Evolutionary conservation across 148 eudicot species (phyloP).

Genomic region (Polygonum maritimum): DNA sequence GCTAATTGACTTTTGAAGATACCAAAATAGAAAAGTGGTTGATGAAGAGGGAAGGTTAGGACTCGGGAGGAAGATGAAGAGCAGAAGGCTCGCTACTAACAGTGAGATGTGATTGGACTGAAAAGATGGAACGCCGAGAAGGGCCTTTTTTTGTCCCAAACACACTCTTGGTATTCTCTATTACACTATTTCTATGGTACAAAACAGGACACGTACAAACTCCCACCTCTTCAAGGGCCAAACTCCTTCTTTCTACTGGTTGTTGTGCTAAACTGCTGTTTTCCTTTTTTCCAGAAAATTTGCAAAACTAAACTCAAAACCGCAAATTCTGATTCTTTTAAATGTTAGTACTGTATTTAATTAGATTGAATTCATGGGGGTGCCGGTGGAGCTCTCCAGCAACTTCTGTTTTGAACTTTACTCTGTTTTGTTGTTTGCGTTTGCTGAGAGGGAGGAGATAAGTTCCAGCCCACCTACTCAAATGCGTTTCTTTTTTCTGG

Average conservation of each 20-base stretch:
- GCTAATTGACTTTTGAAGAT: not conserved
- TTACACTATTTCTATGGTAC: not conserved
- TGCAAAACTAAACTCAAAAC: not conserved
- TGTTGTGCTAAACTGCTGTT: not conserved
- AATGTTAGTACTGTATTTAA: not conserved
- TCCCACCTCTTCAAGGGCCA: not conserved
- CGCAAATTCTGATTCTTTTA: not conserved
- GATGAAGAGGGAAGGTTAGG: not conserved
- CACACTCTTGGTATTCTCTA: too few species aligned
- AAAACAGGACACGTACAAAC: slow-evolving; percentile 4
- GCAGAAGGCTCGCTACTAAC: not conserved
- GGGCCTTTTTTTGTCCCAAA: not conserved
- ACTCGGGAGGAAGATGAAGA: not conserved
- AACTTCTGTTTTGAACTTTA: slow-evolving; percentile 6
- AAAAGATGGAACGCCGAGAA: not conserved
- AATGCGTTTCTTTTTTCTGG: not conserved
- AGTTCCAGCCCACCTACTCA: not conserved
- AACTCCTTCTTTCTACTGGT: not conserved
- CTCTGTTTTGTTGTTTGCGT: slow-evolving; percentile 1
- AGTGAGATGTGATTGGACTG: slow-evolving; percentile 17
- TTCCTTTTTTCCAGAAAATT: not conserved
- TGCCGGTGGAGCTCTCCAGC: not conserved
- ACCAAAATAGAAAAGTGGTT: not conserved
- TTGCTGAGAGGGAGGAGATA: slow-evolving; percentile 1
- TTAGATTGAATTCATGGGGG: not conserved